Base-by-base conservation (phyloP, 2,329 filamentous ascomycete genomes). In the Sporothrix humicola region DNA sequence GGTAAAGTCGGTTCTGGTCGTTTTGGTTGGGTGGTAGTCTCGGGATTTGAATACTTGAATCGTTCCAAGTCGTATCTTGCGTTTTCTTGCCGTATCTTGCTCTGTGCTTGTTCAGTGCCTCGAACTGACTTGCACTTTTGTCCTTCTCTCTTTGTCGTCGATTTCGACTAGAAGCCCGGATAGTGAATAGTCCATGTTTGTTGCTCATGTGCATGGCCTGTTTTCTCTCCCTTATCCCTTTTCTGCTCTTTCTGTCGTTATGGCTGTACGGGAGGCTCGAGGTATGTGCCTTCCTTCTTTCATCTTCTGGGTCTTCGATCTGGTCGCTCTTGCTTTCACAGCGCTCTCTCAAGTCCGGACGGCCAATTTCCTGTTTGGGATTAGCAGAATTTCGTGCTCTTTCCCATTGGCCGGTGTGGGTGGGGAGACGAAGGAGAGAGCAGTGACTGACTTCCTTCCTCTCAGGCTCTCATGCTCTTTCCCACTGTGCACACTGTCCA, bases 401-500 rank as follows among this genome's bases (percentile, higher is more conserved):
- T 46, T 15, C 31, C 20, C 37, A 63, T 63, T 44, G 59, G 59
- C n/a, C 15, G 3, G 58, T 37, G 31, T n/a, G 31, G 58, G 2
- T 42, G 37, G 58, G 17, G 58, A 31, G 26, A 2, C 3, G 31
- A 37, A 37, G 31, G 31, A 37, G 31, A 37, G 31, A 5, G 31
- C 31, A 37, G 31, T 37, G 31, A 37, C 31, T 37, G 31, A 37
- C 31, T 37, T 6, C 54, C 13, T 26, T n/a, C 54, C 10, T 48
- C 46, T 48, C 15, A 5, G 13, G 58, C 26, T 17, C 58, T 61
- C 26, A 2, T 37, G 59, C 59, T 63, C 59, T 44, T 44, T 44
- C 59, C 59, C 59, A 63, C 31, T 63, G 59, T 63, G 31, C 59
- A 20, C 59, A 63, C 59, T 63, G 59, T 63, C 17, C 10, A 9